Evolutionary conservation across 129 eudicot species (phyloP).

Genomic region (Helianthus tuberosus): DNA sequence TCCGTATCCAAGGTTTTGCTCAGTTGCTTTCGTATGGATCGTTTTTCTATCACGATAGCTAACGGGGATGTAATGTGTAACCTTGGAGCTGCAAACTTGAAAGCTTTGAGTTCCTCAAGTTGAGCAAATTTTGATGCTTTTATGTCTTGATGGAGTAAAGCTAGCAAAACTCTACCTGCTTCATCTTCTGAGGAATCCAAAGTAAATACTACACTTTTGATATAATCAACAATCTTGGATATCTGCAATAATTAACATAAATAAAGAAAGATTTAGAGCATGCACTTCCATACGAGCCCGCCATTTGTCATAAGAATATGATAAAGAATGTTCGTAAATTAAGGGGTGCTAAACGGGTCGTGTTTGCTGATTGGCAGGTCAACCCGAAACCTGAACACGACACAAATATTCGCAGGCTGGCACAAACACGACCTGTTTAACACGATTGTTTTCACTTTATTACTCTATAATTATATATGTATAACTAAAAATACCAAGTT

Average conservation of each 20-base stretch:
- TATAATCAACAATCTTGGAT: slow-evolving; percentile 28
- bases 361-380: too few relatives aligned
- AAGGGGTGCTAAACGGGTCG: too few relatives aligned
- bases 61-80: slow-evolving; percentile 45
- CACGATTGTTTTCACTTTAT: too few relatives aligned
- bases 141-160: slow-evolving; percentile 39
- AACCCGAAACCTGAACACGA: too few relatives aligned
- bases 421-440: too few relatives aligned
- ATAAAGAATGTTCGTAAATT: background rate
- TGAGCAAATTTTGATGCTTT: slow-evolving; percentile 28
- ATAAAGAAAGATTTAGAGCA: background rate
- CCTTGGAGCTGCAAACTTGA: slow-evolving; percentile 40
- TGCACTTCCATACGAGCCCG: background rate
- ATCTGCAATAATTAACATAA: slow-evolving; percentile 25
- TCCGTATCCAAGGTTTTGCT: slow-evolving; percentile 29
- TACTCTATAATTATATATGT: too few relatives aligned
- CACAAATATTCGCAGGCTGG: too few relatives aligned
- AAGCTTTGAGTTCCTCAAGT: slow-evolving; percentile 35
- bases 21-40: slow-evolving; percentile 38
- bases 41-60: slow-evolving; percentile 41
- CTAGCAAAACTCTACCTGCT: slow-evolving; percentile 42
- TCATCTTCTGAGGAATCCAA: slow-evolving; percentile 38
- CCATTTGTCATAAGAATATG: background rate
- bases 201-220: slow-evolving; percentile 26
- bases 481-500: too few relatives aligned